These are phyloP conservation scores for Rhodamnia rubescens DNA, from an alignment of 345 rosid species.

Conservation along the genomic window DNA sequence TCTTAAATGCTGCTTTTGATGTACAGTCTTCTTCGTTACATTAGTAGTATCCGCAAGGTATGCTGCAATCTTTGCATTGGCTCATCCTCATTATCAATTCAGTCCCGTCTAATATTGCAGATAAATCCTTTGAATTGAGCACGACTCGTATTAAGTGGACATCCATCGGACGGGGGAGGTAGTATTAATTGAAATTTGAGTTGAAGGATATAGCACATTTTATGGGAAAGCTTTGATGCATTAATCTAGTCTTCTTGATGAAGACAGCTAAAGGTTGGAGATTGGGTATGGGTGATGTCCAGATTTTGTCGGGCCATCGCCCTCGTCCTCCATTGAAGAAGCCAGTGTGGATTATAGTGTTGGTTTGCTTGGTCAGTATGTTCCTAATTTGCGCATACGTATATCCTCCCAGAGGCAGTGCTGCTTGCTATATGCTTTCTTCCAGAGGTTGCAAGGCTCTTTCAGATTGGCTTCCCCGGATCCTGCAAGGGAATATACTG, in stretches of 20 bases:
- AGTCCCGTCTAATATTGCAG: not conserved
- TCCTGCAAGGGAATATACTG: conserved; percentile 65
- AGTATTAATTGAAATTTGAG: not conserved
- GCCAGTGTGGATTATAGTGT: conserved; percentile 74
- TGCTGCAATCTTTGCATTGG: not conserved
- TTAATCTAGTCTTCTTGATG: conserved; percentile 29
- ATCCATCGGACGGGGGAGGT: not conserved
- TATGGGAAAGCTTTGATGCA: conserved; percentile 2
- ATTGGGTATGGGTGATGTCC: conserved; percentile 55
- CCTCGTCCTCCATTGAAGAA: conserved; percentile 56
- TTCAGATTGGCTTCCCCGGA: conserved; percentile 88
- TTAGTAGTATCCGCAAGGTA: not conserved
- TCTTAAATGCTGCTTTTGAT: not conserved
- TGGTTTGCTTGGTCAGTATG: conserved; percentile 61
- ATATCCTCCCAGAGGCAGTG: conserved; percentile 66
- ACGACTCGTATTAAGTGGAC: not conserved
- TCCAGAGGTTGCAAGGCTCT: conserved; percentile 78
- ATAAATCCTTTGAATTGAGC: not conserved
- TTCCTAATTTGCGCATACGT: conserved; percentile 60
- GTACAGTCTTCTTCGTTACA: not conserved
- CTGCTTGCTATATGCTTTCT: conserved; percentile 74
- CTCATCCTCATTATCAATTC: not conserved
- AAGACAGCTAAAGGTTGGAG: conserved; percentile 67
- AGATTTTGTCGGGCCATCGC: conserved; percentile 56
- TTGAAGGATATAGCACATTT: not conserved